phyloP scores from a whole-genome alignment of 2,329 filamentous ascomycete genomes.

The Pestalotiopsis sp. region DNA sequence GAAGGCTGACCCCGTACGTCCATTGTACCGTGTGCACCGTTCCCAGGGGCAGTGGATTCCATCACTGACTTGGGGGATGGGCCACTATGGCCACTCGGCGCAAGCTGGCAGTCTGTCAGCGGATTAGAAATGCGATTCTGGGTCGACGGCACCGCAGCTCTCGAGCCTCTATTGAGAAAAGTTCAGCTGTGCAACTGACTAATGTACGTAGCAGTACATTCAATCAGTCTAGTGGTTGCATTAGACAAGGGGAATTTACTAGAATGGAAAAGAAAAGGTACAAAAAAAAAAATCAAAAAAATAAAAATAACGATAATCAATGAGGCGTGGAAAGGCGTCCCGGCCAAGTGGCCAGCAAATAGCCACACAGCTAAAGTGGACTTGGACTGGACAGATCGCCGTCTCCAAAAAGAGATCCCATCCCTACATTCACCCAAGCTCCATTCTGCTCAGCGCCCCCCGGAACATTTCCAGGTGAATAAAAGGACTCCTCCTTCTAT shows the following conservation, averaged over 20 bases:
- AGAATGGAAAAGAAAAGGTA: neutral
- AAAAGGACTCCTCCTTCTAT: conserved; percentile 1
- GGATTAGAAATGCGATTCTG: conserved; percentile 10
- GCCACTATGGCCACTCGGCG: neutral
- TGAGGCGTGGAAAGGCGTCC: neutral
- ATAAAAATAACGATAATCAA: neutral
- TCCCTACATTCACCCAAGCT: conserved; percentile 10
- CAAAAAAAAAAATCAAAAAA: neutral
- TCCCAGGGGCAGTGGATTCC: neutral
- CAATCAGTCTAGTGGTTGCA: neutral
- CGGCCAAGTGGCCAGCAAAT: neutral
- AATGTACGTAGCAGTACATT: neutral
- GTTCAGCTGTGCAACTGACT: neutral
- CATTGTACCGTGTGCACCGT: too few relatives aligned
- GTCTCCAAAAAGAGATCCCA: conserved; percentile 3
- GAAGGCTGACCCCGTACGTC: neutral
- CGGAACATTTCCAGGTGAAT: conserved; percentile 4
- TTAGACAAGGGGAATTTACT: neutral
- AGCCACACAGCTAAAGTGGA: neutral
- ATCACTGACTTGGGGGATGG: neutral
- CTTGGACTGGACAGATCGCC: conserved; percentile 14
- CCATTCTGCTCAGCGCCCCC: neutral
- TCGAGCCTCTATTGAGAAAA: neutral
- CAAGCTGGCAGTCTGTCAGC: neutral
- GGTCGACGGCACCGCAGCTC: neutral